A percentile compares a stretch with the other conserved stretches of the same genome.
phyloP scores from a whole-genome alignment of 495 filamentous ascomycete genomes.

The Penicillium verhagenii region DNA sequence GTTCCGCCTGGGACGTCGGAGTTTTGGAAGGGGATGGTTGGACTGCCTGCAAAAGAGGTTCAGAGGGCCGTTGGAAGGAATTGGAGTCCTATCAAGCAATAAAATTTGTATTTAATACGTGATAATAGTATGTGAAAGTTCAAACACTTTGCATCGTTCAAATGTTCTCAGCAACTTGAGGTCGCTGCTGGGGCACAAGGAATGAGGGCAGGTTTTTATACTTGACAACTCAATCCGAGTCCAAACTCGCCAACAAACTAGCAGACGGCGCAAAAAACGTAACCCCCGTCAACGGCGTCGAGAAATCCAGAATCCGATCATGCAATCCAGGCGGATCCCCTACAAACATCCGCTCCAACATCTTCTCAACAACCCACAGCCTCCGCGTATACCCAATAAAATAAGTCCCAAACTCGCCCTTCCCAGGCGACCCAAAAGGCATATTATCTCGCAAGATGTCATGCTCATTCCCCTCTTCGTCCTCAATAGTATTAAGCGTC shows the following conservation, averaged over 20 bases:
- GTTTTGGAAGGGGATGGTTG: constrained; percentile 26
- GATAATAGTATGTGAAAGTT: background rate
- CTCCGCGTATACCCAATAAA: constrained; percentile 57
- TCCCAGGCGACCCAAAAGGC: constrained; percentile 56
- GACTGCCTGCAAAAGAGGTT: constrained; percentile 16
- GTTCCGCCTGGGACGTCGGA: constrained; percentile 22
- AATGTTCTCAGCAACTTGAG: too few species aligned
- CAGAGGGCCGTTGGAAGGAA: constrained; percentile 8
- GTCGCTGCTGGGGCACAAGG: too few species aligned
- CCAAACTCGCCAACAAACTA: constrained; percentile 2
- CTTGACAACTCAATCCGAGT: background rate
- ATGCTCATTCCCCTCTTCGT: constrained; percentile 50
- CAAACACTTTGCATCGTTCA: too few species aligned
- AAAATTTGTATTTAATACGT: background rate
- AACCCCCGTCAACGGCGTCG: constrained; percentile 49
- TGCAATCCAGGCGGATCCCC: constrained; percentile 54
- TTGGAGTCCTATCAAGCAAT: constrained; percentile 7
- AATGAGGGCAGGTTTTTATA: too few species aligned
- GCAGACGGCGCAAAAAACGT: constrained; percentile 55
- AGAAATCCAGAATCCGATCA: constrained; percentile 56
- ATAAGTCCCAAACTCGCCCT: constrained; percentile 56
- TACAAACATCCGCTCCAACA: constrained; percentile 58
- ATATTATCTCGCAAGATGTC: constrained; percentile 59
- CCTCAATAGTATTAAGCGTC: constrained; percentile 52
- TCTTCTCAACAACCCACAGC: constrained; percentile 58